Base-by-base conservation (phyloP, 345 rosid species). In the Dimocarpus longan region DNA sequence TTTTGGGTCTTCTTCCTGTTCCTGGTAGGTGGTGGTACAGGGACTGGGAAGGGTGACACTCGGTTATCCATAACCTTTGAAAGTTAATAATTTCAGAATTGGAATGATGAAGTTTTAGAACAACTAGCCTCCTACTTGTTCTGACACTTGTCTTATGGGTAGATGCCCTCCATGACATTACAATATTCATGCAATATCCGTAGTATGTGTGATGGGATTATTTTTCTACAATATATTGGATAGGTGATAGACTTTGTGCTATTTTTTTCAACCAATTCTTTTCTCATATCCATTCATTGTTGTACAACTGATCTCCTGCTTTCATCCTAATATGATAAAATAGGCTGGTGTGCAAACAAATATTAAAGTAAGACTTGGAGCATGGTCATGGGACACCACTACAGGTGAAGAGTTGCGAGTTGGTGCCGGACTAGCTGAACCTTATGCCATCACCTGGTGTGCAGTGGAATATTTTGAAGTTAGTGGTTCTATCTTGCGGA, bases 341-440 rank as follows among this genome's bases (percentile, higher is more conserved):
- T 88, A 96, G 99, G 91, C 89, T 67, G 93, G 97, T 72, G 91
- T 78, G 15, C 82, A 81, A 80, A 87, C 86, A 42, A 88, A 93
- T 82, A 78, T 80, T 60, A 80, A 85, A 80, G 97, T 91, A 66
- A 89, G 93, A 80, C 87, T 93, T 9, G 99, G 99, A 79, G 97
- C 95, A 68, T 96, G 99, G 99, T 91, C 98, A 63, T 94, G 99
- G 99, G 99, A 96, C 85, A 76, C 76, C 10, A 74, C 86, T 70
- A 90, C 94, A 18, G 99, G 97, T 24, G 98, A 96, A 90, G 99
- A 96, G 87, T 81, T 90, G 70, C 85, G 95, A 9, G 98, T 96
- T 21, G 99, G 99, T 64, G 99, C 98, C 37, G 99, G 99, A 88
- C 80, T 96, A 66, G 95, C 99, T 22, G 99, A 96, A 67, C 98